These are phyloP conservation scores for Quambalaria eucalypti DNA, from an alignment of 1,284 basidiomycete species.

Conservation along the genomic window DNA sequence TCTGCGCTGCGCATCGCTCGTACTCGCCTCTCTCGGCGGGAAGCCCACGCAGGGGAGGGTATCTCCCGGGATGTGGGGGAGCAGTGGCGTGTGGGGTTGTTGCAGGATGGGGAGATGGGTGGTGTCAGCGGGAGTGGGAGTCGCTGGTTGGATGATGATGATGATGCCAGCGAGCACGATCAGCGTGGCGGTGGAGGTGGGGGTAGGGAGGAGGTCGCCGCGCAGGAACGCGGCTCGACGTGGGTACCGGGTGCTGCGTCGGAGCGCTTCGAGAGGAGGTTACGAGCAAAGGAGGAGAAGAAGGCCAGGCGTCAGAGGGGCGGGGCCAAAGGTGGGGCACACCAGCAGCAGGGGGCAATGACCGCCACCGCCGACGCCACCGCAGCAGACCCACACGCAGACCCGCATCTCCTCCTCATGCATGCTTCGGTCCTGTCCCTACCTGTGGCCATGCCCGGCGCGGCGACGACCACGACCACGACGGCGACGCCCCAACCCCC, in stretches of 20 bases:
- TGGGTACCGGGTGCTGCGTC: conserved; percentile 24
- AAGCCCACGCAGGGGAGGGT: neutral
- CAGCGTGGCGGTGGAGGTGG: no score
- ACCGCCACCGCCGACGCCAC: no score
- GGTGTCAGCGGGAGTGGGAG: neutral
- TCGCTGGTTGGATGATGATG: neutral
- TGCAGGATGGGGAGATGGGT: neutral
- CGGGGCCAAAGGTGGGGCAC: neutral
- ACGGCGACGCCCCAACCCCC: conserved; percentile 14
- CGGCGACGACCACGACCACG: neutral
- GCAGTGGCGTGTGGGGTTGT: neutral
- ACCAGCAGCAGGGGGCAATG: neutral
- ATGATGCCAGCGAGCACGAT: neutral
- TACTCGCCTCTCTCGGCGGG: neutral
- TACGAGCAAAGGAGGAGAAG: conserved; percentile 13
- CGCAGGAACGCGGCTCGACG: conserved; percentile 2
- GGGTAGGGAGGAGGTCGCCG: neutral
- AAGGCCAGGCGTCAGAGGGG: conserved; percentile 1
- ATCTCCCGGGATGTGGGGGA: neutral
- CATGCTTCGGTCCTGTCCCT: conserved; percentile 33
- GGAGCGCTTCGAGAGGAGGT: conserved; percentile 27
- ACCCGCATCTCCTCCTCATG: conserved; percentile 9
- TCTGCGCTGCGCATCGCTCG: conserved; percentile 12
- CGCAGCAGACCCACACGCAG: neutral
- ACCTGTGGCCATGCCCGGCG: conserved; percentile 12